These are phyloP conservation scores for Biscogniauxia marginata DNA, from an alignment of 2,329 filamentous ascomycete genomes.

Conservation along the genomic window DNA sequence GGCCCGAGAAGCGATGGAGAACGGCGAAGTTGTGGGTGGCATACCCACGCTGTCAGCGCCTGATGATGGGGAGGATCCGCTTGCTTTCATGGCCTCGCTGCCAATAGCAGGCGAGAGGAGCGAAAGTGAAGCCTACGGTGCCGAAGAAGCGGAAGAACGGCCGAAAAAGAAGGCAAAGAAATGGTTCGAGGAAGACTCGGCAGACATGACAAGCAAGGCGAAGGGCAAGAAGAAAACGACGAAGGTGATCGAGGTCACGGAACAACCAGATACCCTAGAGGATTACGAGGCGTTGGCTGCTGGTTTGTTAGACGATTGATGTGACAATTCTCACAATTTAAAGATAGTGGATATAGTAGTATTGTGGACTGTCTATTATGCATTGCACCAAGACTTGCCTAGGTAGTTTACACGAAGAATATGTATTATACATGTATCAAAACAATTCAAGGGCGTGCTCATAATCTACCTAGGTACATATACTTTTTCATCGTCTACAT, in stretches of 20 bases:
- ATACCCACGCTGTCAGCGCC: slow-evolving; percentile 39
- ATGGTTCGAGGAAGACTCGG: slow-evolving; percentile 72
- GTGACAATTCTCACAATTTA: slow-evolving; percentile 1
- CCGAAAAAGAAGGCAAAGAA: slow-evolving; percentile 69
- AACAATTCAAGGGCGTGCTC: too few species aligned
- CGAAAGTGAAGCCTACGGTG: slow-evolving; percentile 30
- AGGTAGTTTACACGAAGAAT: too few species aligned
- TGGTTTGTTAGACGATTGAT: slow-evolving; percentile 58
- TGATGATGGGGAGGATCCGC: slow-evolving; percentile 50
- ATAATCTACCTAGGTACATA: too few species aligned
- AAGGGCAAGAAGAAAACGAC: slow-evolving; percentile 39
- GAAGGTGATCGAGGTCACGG: slow-evolving; percentile 59
- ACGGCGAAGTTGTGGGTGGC: slow-evolving; percentile 30
- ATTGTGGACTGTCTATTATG: too few species aligned
- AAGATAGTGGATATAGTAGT: too few species aligned
- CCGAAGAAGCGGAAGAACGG: slow-evolving; percentile 40
- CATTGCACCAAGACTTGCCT: too few species aligned
- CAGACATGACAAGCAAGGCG: slow-evolving; percentile 45
- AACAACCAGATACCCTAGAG: slow-evolving; percentile 75
- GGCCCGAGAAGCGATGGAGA: slow-evolving; percentile 58
- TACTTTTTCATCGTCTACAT: too few species aligned
- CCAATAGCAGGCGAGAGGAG: slow-evolving; percentile 44
- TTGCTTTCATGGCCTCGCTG: slow-evolving; percentile 58
- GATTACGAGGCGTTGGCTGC: slow-evolving; percentile 76
- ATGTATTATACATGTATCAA: too few species aligned